A percentile compares a stretch with the other conserved stretches of the same genome.
Evolutionary conservation across 148 eudicot genomes (phyloP).

Genomic region (Silene uniflora): DNA sequence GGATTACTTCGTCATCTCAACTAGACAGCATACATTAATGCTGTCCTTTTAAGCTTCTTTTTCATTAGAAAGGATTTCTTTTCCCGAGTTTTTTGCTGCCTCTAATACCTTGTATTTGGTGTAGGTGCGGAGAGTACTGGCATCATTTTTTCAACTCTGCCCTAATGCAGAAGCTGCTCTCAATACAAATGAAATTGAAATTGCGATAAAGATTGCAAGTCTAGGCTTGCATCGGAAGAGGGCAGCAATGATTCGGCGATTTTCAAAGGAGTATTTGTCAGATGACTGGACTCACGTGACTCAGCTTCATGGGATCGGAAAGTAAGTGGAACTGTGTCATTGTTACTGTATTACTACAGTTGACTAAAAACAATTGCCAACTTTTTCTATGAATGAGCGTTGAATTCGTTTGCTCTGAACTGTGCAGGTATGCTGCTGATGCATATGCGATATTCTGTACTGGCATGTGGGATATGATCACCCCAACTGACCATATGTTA

Average conservation of each 20-base stretch:
- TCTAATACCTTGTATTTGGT: slow-evolving; percentile 6
- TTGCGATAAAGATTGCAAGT: slow-evolving; percentile 41
- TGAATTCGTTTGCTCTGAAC: background rate
- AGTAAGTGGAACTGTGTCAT: slow-evolving; percentile 36
- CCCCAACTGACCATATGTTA: slow-evolving; percentile 69
- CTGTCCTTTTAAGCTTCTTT: background rate
- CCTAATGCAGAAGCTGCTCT: slow-evolving; percentile 68
- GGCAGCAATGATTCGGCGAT: slow-evolving; percentile 48
- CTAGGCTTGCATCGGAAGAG: slow-evolving; percentile 63
- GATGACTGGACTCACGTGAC: slow-evolving; percentile 76
- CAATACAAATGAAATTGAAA: slow-evolving; percentile 32
- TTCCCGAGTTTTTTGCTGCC: too few species aligned
- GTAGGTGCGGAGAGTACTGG: slow-evolving; percentile 52
- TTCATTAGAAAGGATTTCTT: background rate
- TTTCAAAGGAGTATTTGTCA: slow-evolving; percentile 59
- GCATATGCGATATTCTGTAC: slow-evolving; percentile 86
- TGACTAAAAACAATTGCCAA: background rate
- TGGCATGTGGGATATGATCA: slow-evolving; percentile 69
- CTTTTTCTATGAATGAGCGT: background rate
- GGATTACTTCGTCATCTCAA: too few species aligned
- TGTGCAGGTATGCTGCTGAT: slow-evolving; percentile 82
- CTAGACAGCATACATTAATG: background rate
- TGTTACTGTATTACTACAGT: background rate
- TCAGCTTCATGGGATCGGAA: slow-evolving; percentile 72
- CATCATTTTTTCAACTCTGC: slow-evolving; percentile 51